Base-by-base conservation (phyloP, 2,329 filamentous ascomycete species). In the Grosmannia huntii region DNA sequence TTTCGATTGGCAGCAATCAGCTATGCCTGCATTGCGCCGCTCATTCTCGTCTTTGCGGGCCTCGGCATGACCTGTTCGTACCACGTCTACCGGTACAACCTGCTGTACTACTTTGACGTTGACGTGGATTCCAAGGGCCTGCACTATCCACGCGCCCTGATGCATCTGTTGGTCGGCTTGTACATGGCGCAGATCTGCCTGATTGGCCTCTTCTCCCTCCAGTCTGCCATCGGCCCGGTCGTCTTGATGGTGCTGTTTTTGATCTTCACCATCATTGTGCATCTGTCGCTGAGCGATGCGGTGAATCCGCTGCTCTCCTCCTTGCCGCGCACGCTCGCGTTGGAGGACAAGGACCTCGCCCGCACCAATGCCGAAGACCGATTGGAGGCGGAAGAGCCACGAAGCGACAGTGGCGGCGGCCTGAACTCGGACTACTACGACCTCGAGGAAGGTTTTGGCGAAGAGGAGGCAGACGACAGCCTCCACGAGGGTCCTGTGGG, bases 71-170 rank as follows among this genome's bases (percentile, higher is more conserved):
- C 76, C 49, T 74, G 95, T 54, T 89, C 95, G 74, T 94, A 95
- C 70, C 77, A 89, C 56, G 87, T 89, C 57, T 95, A 90, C 74
- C 82, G 87, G 44, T 95, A 96, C 78, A 91, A 92, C 71, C 71
- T 96, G 57, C 76, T 96, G 25, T 96, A 89, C 68, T 87, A 94
- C 16, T 85, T 83, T 53, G 86, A 90, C 64, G 80, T 86, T 14
- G 76, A 84, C 61, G 84, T 95, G 62, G 91, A 97, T 68, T 96
- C 90, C 53, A 89, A 89, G 66, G 92, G 94, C 54, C 83, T 92
- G 25, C 84, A 90, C 66, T 97, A 96, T 68, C 87, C 90, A 1
- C 87, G 89, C 27, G 91, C 89, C 5, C 78, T 97, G 50, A 89
- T 96, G 75, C 91, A 97, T 61, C 80, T 94, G 36, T 82, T 92